Evolutionary conservation across 352 stramenopile species (phyloP), one percentile per base, ranked within the genome.

Genomic region (Globisporangium splendens): DNA sequence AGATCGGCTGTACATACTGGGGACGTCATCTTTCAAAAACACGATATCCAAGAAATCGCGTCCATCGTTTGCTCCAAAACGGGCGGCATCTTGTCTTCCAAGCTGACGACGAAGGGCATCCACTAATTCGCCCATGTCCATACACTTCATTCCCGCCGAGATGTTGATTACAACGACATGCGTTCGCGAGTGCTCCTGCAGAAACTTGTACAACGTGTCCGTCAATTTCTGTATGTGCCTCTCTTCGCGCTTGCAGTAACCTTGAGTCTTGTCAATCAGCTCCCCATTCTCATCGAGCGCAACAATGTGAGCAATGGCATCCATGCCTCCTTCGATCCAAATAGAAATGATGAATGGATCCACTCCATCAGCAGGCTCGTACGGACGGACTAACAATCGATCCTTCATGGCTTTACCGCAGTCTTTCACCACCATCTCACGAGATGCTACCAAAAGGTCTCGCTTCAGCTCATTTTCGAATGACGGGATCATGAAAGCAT

Each of bases 121-220:
- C 24, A 96, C 86, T 13, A 96, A 72, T 20, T 89, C 84, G 68
- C 86, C 86, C 79, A 96, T 89, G 54, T 96, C 86, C 79, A 96
- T 92, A 53, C 84, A 93, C 63, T 96, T 96, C 72, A 91, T 89
- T 17, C 86, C 84, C 1, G 81, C 86, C n/a, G 83, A 93, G 17
- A 93, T 81, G 69, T 96, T 96, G 62, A 96, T 90, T 18, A 94
- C 86, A 31, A 96, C 84, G 0, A 92, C 86, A 56, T 93, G 75
- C 11, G 83, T 93, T 62, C 76, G 70, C 10, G 78, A 76, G 64
- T 96, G 81, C 33, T 96, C 86, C 48, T 86, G 79, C 18, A 96
- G 59, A 48, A 96, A 96, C 31, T 89, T 87, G 49, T 88, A 82
- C 31, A 96, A 59, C 2, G 72, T 91, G 56, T 86, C 79, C 28